These are phyloP conservation scores for Punctularia strigosozonata DNA, from an alignment of 768 basidiomycete genomes.

Conservation along the genomic window DNA sequence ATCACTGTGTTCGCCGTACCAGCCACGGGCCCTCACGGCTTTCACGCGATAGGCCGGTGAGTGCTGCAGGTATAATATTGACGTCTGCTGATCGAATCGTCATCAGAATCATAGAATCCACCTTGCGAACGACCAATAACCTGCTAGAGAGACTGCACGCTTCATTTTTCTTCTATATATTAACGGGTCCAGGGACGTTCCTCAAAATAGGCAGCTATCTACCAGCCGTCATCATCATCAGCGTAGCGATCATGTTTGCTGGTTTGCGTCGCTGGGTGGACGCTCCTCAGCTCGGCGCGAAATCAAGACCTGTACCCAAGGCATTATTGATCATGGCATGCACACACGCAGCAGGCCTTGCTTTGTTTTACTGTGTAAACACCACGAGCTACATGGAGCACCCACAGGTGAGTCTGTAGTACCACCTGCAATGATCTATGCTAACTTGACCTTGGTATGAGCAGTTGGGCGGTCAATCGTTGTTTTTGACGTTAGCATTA, in stretches of 20 bases:
- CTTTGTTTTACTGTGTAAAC: conserved; percentile 37
- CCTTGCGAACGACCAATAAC: conserved; percentile 85
- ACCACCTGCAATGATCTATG: too few species aligned
- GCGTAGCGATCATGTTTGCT: conserved; percentile 74
- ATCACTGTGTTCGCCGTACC: conserved; percentile 85
- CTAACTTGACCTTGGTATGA: too few species aligned
- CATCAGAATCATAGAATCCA: conserved; percentile 70
- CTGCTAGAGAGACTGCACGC: conserved; percentile 92
- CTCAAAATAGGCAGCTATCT: conserved; percentile 87
- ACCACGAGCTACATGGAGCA: conserved; percentile 31
- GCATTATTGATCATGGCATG: conserved; percentile 39
- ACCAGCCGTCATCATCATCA: conserved; percentile 77
- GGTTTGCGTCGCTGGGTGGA: conserved; percentile 68
- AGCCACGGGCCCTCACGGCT: conserved; percentile 87
- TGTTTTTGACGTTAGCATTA: too few species aligned
- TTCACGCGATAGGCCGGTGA: conserved; percentile 83
- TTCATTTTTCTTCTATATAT: conserved; percentile 93
- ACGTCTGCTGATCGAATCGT: conserved; percentile 1
- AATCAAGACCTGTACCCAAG: conserved; percentile 40
- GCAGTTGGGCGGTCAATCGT: too few species aligned
- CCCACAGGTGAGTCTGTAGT: conserved; percentile 23
- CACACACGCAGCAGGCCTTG: conserved; percentile 44
- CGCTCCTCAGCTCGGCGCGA: conserved; percentile 38
- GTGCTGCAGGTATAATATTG: conserved; percentile 11
- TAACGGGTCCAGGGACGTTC: conserved; percentile 55